Evolutionary conservation across 1,284 basidiomycete species (phyloP), one percentile per base, ranked within the genome.

Genomic region (Boletus holoroseus): DNA sequence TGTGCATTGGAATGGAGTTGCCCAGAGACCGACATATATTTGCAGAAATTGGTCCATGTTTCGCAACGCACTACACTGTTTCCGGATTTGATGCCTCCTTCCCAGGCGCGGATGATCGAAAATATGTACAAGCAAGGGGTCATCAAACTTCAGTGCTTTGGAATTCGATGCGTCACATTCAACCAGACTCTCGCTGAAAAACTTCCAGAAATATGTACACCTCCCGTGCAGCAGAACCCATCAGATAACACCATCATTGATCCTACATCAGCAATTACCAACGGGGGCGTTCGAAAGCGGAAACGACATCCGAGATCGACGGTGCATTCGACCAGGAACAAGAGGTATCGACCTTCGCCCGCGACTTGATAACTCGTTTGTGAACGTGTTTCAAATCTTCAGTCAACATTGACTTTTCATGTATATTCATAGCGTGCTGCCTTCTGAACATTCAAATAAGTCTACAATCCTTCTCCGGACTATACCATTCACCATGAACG

Each of bases 41-140:
- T 28, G 7, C 44, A 66, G 60, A 63, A 50, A 55, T 15, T 62
- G 39, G 16, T 50, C 18, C 37, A 51, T 11, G 34, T 42, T 35
- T 51, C 59, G 20, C 16, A 37, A 34, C 6, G 30, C n/a, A 67
- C 64, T 3, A 58, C 51, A 32, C 38, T 58, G 3, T 61, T 58
- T 45, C 51, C 47, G n/a, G 53, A 68, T 39, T 47, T 64, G 22
- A 34, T 69, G 18, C 52, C 64, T 20, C 57, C 64, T 6, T 56
- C 50, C n/a, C 66, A 64, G 16, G 44, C 40, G 30, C 52, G 48
- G 32, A 67, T 67, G 66, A 60, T 62, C 30, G 48, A 43, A 13
- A 56, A 58, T 16, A 68, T 69, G 63, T 65, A 62, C 42, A 53
- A 44, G 43, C 47, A 58, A 20, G 67, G 64, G 8, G 50, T 68